Evolutionary conservation across 2,329 filamentous ascomycete species (phyloP).

Genomic region (Epichloe gansuensis): DNA sequence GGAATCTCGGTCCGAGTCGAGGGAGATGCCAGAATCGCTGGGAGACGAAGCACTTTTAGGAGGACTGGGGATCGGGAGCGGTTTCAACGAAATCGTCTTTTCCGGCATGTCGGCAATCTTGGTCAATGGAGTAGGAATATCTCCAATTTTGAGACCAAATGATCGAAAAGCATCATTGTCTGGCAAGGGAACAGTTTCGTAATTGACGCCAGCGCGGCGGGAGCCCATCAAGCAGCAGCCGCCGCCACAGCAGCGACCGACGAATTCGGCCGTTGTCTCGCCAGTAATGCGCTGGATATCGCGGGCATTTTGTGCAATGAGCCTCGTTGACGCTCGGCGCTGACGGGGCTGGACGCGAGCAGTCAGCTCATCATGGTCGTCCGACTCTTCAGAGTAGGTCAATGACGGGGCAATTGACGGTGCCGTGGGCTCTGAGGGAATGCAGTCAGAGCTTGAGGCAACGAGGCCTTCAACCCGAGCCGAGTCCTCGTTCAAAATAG

Average conservation of each 20-base stretch:
- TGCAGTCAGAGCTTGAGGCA: constrained; percentile 26
- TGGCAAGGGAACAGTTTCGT: constrained; percentile 45
- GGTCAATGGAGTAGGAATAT: constrained; percentile 61
- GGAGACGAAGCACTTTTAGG: constrained; percentile 25
- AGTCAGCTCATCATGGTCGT: constrained; percentile 40
- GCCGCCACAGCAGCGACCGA: constrained; percentile 51
- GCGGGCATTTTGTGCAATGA: constrained; percentile 50
- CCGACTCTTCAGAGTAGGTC: constrained; percentile 50
- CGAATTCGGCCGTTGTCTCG: constrained; percentile 47
- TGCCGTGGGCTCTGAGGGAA: constrained; percentile 30
- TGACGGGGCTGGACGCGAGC: constrained; percentile 32
- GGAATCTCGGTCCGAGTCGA: constrained; percentile 23
- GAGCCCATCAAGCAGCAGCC: constrained; percentile 46
- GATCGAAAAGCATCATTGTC: constrained; percentile 77
- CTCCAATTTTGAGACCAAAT: constrained; percentile 61
- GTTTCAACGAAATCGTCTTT: constrained; percentile 58
- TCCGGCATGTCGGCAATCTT: constrained; percentile 60
- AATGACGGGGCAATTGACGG: constrained; percentile 47
- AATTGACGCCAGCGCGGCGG: constrained; percentile 33
- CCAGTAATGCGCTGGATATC: constrained; percentile 53
- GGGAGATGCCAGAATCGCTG: constrained; percentile 35
- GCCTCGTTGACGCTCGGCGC: constrained; percentile 55
- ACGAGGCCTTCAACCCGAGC: constrained; percentile 26
- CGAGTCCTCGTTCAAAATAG: constrained; percentile 19
- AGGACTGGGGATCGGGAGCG: constrained; percentile 36